Evolutionary conservation across 257 asterid genomes (phyloP), one percentile per base, ranked within the genome.

Genomic region (Haberlea rhodopensis): DNA sequence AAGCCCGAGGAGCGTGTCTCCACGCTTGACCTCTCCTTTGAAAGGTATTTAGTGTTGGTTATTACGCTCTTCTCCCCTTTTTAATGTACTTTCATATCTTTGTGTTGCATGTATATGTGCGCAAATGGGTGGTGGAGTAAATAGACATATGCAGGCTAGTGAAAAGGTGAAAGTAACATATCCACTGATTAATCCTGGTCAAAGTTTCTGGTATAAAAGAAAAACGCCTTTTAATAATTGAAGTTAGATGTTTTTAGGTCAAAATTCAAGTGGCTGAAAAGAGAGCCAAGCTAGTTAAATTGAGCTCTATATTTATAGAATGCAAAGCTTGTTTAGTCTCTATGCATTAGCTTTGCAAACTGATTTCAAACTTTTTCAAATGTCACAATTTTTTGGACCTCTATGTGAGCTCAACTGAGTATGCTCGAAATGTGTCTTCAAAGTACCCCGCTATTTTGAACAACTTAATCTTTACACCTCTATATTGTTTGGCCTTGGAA

Each of bases 1-100:
- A 76, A 77, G 65, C 74, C 75, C 77, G 37, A 78, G 67, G 66
- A 63, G 75, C 34, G 59, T 83, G 63, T 79, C 86, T 70, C 49
- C 73, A 4, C 71, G 80, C 82, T 70, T 78, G 43, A 79, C 70
- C 25, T 85, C 85, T 43, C 84, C 86, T 16, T 70, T 63, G 22
- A 77, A 65, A 78, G 95, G 91, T 83, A 81, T 29, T 20, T 57
- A 53, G 21, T 52, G 20, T 48, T 48, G 21, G 22, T 66, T 55
- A 53, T 51, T 29, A 10, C 63, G 64, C 46, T 66, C 46, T n/a
- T n/a, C n/a, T n/a, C 16, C 7, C 18, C 20, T 43, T 37, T 15
- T 20, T 43, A 15, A 40, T 13, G 3, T n/a, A 13, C 19, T 43
- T 43, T 43, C 15, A 2, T 40, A 40, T 40, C 19, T 40, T n/a